A percentile compares a stretch with the other conserved stretches of the same genome.
These are phyloP conservation scores for Clavariopsis aquatica DNA, from an alignment of 495 filamentous ascomycete species.

Conservation along the genomic window DNA sequence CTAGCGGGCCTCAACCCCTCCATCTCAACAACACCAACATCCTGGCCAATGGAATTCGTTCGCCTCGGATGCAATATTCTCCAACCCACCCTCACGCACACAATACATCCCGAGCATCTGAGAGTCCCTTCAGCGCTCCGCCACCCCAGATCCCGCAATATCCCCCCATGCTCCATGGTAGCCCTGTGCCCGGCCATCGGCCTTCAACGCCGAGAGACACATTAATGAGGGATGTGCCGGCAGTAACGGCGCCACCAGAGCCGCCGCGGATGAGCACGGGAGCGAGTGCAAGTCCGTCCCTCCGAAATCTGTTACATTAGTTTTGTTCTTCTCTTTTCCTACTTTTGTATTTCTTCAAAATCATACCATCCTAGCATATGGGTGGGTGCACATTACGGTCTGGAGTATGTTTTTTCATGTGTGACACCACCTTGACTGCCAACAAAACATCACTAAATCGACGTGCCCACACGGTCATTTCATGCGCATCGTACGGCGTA, in stretches of 20 bases:
- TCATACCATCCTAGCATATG: constrained; percentile 1
- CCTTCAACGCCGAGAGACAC: constrained; percentile 35
- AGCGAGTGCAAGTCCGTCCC: constrained; percentile 37
- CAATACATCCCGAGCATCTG: constrained; percentile 23
- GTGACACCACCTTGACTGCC: not conserved
- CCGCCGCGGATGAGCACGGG: constrained; percentile 25
- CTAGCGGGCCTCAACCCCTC: constrained; percentile 23
- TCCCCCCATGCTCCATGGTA: constrained; percentile 29
- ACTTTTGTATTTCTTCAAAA: constrained; percentile 8
- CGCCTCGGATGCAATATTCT: constrained; percentile 39
- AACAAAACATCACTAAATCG: not conserved
- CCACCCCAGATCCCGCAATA: constrained; percentile 28
- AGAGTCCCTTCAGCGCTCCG: constrained; percentile 28
- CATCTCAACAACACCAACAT: constrained; percentile 30
- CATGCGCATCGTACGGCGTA: not conserved
- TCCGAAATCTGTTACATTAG: constrained; percentile 38
- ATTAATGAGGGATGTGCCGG: constrained; percentile 25
- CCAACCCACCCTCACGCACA: constrained; percentile 35
- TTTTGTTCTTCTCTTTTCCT: constrained; percentile 8
- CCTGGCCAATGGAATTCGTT: constrained; percentile 38
- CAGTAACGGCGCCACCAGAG: constrained; percentile 10
- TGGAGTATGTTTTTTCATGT: constrained; percentile 7
- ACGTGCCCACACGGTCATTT: not conserved
- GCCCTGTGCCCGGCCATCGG: constrained; percentile 28
- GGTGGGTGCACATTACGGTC: constrained; percentile 4